Percentiles rank a stretch among this genome's conserved stretches.
These are phyloP conservation scores for Hygrocybe coccinea DNA, from an alignment of 768 basidiomycete genomes.

Conservation along the genomic window DNA sequence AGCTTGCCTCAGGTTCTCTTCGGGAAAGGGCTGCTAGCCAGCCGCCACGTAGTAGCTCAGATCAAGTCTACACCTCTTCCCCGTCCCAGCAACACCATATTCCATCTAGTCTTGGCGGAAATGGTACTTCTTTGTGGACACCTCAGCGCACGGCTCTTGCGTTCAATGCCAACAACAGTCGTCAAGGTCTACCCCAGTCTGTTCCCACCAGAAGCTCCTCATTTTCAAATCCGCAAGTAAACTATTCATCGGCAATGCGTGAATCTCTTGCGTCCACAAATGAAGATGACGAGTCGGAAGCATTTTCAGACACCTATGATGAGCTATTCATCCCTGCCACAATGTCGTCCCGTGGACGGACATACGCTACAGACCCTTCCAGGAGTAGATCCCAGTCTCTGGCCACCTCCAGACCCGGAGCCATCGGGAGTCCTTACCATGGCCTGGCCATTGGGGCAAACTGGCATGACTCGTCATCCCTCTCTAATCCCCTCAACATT, in stretches of 20 bases:
- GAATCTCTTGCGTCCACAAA: conserved; percentile 68
- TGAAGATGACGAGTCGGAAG: conserved; percentile 76
- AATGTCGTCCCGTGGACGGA: conserved; percentile 47
- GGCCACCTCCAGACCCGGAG: conserved; percentile 54
- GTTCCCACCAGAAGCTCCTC: conserved; percentile 65
- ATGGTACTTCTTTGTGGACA: conserved; percentile 38
- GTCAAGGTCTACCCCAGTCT: conserved; percentile 32
- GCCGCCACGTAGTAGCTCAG: conserved; percentile 49
- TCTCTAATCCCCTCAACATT: conserved; percentile 56
- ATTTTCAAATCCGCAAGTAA: conserved; percentile 54
- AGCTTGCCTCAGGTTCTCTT: conserved; percentile 41
- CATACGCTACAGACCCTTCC: conserved; percentile 56
- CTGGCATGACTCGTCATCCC: conserved; percentile 54
- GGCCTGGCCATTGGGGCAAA: conserved; percentile 36
- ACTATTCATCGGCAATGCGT: conserved; percentile 62
- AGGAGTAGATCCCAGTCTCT: conserved; percentile 76
- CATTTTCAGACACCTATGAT: conserved; percentile 58
- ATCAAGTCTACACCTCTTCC: conserved; percentile 44
- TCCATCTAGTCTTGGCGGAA: conserved; percentile 46
- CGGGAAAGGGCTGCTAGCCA: conserved; percentile 69
- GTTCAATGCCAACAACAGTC: conserved; percentile 36
- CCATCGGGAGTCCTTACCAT: conserved; percentile 47
- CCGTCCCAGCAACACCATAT: conserved; percentile 50
- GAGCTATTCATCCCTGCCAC: conserved; percentile 48
- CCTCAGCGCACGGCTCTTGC: conserved; percentile 37